phyloP scores from a whole-genome alignment of 2,329 filamentous ascomycete genomes.

The Daldinia eschscholtzii region DNA sequence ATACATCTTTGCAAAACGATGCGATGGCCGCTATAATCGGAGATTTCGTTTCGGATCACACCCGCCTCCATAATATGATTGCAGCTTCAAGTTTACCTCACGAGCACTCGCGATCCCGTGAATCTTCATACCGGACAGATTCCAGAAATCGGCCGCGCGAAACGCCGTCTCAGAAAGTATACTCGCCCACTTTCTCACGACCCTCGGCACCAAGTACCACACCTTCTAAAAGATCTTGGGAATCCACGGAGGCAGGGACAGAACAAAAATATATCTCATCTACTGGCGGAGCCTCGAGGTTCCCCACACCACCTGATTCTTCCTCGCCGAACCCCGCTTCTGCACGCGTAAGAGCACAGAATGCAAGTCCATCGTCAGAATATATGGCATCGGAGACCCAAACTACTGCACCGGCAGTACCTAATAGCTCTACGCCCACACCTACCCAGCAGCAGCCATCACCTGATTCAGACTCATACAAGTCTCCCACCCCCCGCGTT shows the following conservation, averaged over 20 bases:
- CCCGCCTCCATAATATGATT: slow-evolving; percentile 79
- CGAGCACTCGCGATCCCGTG: slow-evolving; percentile 62
- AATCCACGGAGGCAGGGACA: slow-evolving; percentile 43
- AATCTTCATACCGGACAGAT: slow-evolving; percentile 56
- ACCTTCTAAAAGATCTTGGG: slow-evolving; percentile 51
- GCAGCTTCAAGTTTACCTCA: slow-evolving; percentile 60
- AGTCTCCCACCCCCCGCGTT: slow-evolving; percentile 45
- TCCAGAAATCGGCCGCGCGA: slow-evolving; percentile 55
- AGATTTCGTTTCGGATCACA: slow-evolving; percentile 80
- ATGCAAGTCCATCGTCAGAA: slow-evolving; percentile 56
- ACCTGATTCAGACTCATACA: slow-evolving; percentile 48
- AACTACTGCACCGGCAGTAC: slow-evolving; percentile 45
- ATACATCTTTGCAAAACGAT: slow-evolving; percentile 49
- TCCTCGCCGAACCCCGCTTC: slow-evolving; percentile 61
- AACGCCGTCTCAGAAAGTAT: slow-evolving; percentile 42
- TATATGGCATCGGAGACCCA: slow-evolving; percentile 64
- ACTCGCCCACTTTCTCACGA: slow-evolving; percentile 45
- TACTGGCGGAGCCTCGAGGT: slow-evolving; percentile 60
- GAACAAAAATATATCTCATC: slow-evolving; percentile 50
- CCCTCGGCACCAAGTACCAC: slow-evolving; percentile 45
- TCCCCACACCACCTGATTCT: slow-evolving; percentile 68
- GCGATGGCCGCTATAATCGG: slow-evolving; percentile 75
- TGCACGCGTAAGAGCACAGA: slow-evolving; percentile 55
- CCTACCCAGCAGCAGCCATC: slow-evolving; percentile 50
- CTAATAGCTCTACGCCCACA: slow-evolving; percentile 44